Evolutionary conservation across 192 early-diverging fungal species (phyloP).

Genomic region (Coemansia sp.): DNA sequence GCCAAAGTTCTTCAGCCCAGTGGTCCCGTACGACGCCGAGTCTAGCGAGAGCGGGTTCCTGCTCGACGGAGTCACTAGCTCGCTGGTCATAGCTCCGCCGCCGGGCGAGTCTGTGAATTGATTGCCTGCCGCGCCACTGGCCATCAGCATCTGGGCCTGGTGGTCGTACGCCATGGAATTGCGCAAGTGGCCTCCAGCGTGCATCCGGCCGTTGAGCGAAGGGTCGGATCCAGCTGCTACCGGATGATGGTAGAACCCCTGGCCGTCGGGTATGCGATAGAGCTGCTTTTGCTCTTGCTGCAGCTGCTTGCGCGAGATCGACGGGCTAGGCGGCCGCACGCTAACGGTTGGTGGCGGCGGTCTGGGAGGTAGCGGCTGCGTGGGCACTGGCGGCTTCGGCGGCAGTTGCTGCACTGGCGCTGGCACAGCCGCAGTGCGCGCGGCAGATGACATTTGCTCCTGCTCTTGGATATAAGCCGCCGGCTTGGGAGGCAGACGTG

Average conservation of each 20-base stretch:
- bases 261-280: conserved; percentile 9
- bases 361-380: conserved; percentile 5
- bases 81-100: neutral
- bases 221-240: conserved; percentile 48
- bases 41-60: conserved; percentile 23
- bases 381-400: neutral
- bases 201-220: conserved; percentile 49
- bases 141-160: neutral
- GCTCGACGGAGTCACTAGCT: neutral
- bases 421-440: neutral
- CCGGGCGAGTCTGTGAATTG: neutral
- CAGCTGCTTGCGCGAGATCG: conserved; percentile 1
- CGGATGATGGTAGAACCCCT: conserved; percentile 34
- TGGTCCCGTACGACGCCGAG: conserved; percentile 62
- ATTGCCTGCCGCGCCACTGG: neutral
- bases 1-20: conserved; percentile 79
- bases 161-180: conserved; percentile 26
- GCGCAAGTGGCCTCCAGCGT: conserved; percentile 40
- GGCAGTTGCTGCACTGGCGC: conserved; percentile 2
- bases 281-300: conserved; percentile 19
- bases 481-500: conserved; percentile 26
- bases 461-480: conserved; percentile 14
- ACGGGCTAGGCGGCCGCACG: neutral
- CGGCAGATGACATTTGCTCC: conserved; percentile 1
- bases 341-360: neutral